phyloP scores from a whole-genome alignment of 2,329 filamentous ascomycete genomes.

The Knoxdaviesia capensis region DNA sequence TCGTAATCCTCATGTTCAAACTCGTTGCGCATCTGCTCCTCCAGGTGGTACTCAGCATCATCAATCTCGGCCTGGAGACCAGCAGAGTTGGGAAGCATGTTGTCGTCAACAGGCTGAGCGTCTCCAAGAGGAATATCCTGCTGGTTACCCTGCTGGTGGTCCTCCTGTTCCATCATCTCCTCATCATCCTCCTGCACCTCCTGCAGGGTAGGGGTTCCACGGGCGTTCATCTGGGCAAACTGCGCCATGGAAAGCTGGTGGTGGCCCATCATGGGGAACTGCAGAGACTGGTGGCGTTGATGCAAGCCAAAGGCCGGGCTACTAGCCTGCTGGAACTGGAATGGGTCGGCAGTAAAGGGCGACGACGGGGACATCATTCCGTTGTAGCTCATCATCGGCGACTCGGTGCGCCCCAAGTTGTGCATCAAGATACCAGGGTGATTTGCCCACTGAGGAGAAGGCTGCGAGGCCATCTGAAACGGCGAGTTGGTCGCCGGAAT shows the following conservation, averaged over 20 bases:
- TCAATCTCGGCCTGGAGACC: conserved; percentile 74
- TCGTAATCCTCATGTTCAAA: conserved; percentile 63
- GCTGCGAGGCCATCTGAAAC: conserved; percentile 44
- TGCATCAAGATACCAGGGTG: conserved; percentile 31
- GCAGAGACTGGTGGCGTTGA: conserved; percentile 37
- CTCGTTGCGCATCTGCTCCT: conserved; percentile 60
- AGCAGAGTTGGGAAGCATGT: conserved; percentile 33
- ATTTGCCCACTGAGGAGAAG: conserved; percentile 39
- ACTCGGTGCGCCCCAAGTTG: conserved; percentile 33
- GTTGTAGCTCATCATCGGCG: conserved; percentile 40
- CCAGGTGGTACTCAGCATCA: conserved; percentile 68
- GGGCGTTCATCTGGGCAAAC: conserved; percentile 31
- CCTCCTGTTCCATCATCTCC: conserved; percentile 18
- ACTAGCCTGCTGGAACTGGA: conserved; percentile 16
- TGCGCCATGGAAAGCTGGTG: conserved; percentile 28
- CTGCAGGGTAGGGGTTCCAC: conserved; percentile 42
- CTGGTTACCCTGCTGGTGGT: not conserved
- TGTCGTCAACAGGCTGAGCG: conserved; percentile 10
- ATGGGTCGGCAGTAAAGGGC: conserved; percentile 24
- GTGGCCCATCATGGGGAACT: conserved; percentile 27
- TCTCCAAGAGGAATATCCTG: not conserved
- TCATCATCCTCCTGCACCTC: conserved; percentile 59
- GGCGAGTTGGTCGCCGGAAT: conserved; percentile 43
- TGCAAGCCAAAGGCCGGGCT: conserved; percentile 24
- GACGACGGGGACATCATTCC: conserved; percentile 43